phyloP scores from a whole-genome alignment of 2,329 filamentous ascomycete species.

The Septoria petroselini region DNA sequence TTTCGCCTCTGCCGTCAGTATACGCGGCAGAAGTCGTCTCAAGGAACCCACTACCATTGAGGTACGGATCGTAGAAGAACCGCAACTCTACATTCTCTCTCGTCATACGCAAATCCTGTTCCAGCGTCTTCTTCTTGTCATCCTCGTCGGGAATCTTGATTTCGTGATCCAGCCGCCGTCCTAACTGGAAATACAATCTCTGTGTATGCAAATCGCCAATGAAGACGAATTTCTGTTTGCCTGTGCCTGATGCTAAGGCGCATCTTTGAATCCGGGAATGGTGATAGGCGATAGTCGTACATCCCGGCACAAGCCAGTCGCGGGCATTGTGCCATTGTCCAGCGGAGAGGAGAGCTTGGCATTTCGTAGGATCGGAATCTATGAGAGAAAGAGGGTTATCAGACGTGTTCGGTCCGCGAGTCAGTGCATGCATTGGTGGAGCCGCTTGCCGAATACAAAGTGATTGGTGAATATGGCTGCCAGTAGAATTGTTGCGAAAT shows the following conservation, averaged over 20 bases:
- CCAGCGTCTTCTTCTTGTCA: too few species aligned
- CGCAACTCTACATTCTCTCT: conserved; percentile 49
- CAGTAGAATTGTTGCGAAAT: too few species aligned
- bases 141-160: conserved; percentile 40
- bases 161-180: conserved; percentile 47
- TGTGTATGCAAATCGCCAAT: conserved; percentile 60
- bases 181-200: conserved; percentile 59
- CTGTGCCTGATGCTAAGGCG: conserved; percentile 41
- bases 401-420: too few species aligned
- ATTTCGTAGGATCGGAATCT: conserved; percentile 53
- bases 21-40: conserved; percentile 45
- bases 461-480: conserved; percentile 7
- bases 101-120: conserved; percentile 45
- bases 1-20: conserved; percentile 27
- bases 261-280: conserved; percentile 54
- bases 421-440: background rate
- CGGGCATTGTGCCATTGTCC: conserved; percentile 52
- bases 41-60: conserved; percentile 51
- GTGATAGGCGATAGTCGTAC: conserved; percentile 57
- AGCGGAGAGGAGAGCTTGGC: conserved; percentile 50
- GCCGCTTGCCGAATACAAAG: conserved; percentile 12
- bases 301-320: conserved; percentile 54
- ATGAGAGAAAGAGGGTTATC: too few species aligned
- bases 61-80: conserved; percentile 63
- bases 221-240: conserved; percentile 54